phyloP scores from a whole-genome alignment of 352 stramenopile genomes.

The Globisporangium uncinulatum region DNA sequence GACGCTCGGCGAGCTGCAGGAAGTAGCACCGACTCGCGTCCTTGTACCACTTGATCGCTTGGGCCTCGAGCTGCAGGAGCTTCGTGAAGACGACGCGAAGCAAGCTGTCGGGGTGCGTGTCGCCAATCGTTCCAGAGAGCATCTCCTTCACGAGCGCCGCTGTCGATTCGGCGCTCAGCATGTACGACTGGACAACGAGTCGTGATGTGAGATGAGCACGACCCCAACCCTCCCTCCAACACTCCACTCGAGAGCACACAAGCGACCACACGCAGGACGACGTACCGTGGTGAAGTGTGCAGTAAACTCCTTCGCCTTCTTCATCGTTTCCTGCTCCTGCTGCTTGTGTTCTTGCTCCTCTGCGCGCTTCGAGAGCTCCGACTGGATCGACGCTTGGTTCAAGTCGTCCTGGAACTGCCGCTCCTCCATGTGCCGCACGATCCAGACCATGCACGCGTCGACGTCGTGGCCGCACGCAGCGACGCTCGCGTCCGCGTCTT shows the following conservation, averaged over 20 bases:
- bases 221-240: too few species aligned
- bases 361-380: conserved; percentile 55
- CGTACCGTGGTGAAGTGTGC: conserved; percentile 58
- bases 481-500: conserved; percentile 64
- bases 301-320: conserved; percentile 49
- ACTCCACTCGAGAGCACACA: too few species aligned
- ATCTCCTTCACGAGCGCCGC: conserved; percentile 36
- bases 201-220: too few species aligned
- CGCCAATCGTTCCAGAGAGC: conserved; percentile 42
- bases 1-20: conserved; percentile 44
- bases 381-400: conserved; percentile 73
- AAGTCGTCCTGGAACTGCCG: conserved; percentile 61
- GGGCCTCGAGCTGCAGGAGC: conserved; percentile 57
- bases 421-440: conserved; percentile 70
- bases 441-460: conserved; percentile 80
- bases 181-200: conserved; percentile 40
- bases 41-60: conserved; percentile 74
- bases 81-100: conserved; percentile 54
- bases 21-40: conserved; percentile 60
- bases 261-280: too few species aligned
- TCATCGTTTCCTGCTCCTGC: conserved; percentile 45
- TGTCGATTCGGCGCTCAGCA: conserved; percentile 32
- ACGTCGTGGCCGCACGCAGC: conserved; percentile 43
- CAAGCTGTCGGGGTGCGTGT: conserved; percentile 29
- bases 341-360: conserved; percentile 57